These are phyloP conservation scores for Coriaria nepalensis DNA, from an alignment of 306 rosid species.

Conservation along the genomic window DNA sequence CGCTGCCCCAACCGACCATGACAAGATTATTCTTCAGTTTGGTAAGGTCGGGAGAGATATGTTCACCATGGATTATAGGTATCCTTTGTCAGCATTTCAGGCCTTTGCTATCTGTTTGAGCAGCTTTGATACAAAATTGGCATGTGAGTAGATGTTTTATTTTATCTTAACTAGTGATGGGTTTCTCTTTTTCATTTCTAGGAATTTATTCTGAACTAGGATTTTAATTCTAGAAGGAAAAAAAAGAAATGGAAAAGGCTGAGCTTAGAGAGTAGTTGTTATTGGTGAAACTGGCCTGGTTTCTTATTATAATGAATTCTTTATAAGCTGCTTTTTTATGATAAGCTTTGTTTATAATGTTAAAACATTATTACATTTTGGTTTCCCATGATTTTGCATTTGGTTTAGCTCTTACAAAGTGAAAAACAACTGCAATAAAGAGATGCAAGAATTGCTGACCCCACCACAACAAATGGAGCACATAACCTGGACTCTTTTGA, in stretches of 20 bases:
- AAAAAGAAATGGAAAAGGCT: slow-evolving; percentile 8
- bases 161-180: background rate
- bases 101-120: slow-evolving; percentile 81
- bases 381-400: background rate
- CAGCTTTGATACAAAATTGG: slow-evolving; percentile 85
- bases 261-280: too few species aligned
- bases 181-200: too few species aligned
- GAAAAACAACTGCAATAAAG: slow-evolving; percentile 22
- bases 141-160: slow-evolving; percentile 51
- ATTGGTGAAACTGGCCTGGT: too few species aligned
- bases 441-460: slow-evolving; percentile 44
- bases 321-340: too few species aligned
- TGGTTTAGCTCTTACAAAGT: slow-evolving; percentile 17
- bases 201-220: background rate
- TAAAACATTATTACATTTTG: background rate
- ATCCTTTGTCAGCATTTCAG: slow-evolving; percentile 79
- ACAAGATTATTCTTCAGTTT: slow-evolving; percentile 70
- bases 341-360: too few species aligned
- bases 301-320: too few species aligned
- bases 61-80: slow-evolving; percentile 87
- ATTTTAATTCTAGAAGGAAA: background rate
- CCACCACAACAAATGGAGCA: slow-evolving; percentile 30
- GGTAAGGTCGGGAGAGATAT: slow-evolving; percentile 78
- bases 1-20: slow-evolving; percentile 44
- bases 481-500: slow-evolving; percentile 16